A percentile compares a stretch with the other conserved stretches of the same genome.
phyloP scores from a whole-genome alignment of 2,329 filamentous ascomycete genomes.

The Apiospora sp. region DNA sequence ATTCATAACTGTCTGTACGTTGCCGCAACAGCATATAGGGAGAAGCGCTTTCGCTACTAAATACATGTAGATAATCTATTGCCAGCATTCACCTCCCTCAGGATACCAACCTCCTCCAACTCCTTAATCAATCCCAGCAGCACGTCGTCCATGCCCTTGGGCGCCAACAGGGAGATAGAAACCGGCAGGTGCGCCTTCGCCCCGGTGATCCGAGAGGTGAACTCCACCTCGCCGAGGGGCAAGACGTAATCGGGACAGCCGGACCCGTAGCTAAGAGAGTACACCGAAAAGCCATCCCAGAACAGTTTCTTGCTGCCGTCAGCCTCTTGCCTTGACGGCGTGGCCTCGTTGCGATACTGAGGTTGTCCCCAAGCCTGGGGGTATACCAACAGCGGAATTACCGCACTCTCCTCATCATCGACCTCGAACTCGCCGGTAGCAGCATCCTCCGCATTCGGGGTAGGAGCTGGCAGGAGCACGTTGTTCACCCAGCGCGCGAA shows the following conservation, averaged over 20 bases:
- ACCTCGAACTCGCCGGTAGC: not conserved
- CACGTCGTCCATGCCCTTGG: slow-evolving; percentile 26
- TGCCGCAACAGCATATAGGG: no score
- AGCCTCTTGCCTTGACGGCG: not conserved
- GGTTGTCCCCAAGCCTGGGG: slow-evolving; percentile 32
- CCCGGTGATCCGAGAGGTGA: slow-evolving; percentile 29
- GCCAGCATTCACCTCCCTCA: not conserved
- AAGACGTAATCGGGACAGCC: slow-evolving; percentile 32
- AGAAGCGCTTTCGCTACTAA: no score
- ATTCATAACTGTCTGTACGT: no score
- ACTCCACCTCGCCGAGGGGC: slow-evolving; percentile 30
- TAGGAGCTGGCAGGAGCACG: slow-evolving; percentile 28
- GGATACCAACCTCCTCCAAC: slow-evolving; percentile 24
- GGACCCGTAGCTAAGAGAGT: slow-evolving; percentile 33
- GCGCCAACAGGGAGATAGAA: slow-evolving; percentile 30
- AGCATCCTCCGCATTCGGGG: not conserved
- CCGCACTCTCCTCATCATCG: not conserved
- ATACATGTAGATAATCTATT: not conserved
- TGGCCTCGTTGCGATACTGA: slow-evolving; percentile 30
- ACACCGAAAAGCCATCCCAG: slow-evolving; percentile 32
- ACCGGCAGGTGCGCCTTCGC: slow-evolving; percentile 30
- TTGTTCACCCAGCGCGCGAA: slow-evolving; percentile 31
- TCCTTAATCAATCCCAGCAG: slow-evolving; percentile 29
- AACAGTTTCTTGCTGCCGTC: slow-evolving; percentile 27
- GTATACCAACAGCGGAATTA: slow-evolving; percentile 32